Percentiles rank a stretch among this genome's conserved stretches.
Conservation (phyloP, 139 green algal species). For the Limnomonas spitsbergensis region DNA sequence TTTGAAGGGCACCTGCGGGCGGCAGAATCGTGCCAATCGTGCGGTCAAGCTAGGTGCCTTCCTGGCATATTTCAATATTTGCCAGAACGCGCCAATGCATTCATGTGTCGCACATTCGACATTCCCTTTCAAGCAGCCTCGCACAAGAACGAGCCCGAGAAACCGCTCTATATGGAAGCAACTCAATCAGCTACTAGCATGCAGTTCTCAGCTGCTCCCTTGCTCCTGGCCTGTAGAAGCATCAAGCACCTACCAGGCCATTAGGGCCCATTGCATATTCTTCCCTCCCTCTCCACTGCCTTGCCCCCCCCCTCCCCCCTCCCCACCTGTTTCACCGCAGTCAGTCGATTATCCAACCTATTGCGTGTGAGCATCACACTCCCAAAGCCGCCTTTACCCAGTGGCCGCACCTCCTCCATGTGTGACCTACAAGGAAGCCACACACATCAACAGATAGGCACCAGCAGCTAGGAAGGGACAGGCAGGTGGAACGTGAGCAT, state of each 20-base stretch:
- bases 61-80: background rate
- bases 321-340: constrained; percentile 19
- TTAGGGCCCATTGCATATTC: background rate
- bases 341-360: constrained; percentile 26
- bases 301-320: background rate
- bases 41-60: background rate
- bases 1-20: constrained; percentile 31
- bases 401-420: constrained; percentile 15
- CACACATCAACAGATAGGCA: background rate
- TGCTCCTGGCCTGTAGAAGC: no score
- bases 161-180: background rate
- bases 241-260: background rate
- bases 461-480: background rate
- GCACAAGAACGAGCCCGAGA: background rate
- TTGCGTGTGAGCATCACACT: constrained; percentile 25
- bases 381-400: constrained; percentile 39
- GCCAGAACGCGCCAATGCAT: background rate
- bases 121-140: no score
- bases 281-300: no score
- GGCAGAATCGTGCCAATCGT: background rate
- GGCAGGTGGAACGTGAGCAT: background rate
- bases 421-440: constrained; percentile 22
- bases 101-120: background rate
- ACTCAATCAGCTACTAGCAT: background rate
- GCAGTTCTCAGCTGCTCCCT: no score